These are phyloP conservation scores for Avena insularis DNA, from an alignment of 176 grass and related monocot species.

Conservation along the genomic window DNA sequence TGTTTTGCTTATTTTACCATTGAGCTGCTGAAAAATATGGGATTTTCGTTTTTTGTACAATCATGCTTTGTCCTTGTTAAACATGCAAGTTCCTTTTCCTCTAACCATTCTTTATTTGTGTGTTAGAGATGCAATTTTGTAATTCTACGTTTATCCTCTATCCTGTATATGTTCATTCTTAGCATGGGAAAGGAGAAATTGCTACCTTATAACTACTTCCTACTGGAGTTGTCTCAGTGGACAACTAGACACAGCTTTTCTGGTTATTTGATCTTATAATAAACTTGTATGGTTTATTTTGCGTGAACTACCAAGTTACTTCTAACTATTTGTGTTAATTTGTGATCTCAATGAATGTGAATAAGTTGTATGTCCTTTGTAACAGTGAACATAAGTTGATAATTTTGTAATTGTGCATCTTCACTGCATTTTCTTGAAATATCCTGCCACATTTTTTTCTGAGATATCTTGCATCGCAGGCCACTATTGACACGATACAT, in stretches of 20 bases:
- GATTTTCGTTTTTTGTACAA: too few relatives aligned
- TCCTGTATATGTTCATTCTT: not conserved
- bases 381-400: not conserved
- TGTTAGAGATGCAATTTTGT: not conserved
- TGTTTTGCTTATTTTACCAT: not conserved
- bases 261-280: not conserved
- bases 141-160: not conserved
- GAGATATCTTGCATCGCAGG: constrained; percentile 56
- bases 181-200: not conserved
- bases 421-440: not conserved
- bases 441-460: not conserved
- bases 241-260: not conserved
- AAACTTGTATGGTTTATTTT: not conserved
- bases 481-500: constrained; percentile 87
- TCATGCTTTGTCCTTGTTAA: not conserved
- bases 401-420: not conserved
- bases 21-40: constrained; percentile 3
- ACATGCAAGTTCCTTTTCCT: not conserved
- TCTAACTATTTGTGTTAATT: constrained; percentile 2
- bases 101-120: constrained; percentile 23
- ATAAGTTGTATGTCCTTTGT: not conserved
- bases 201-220: not conserved
- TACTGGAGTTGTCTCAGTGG: not conserved
- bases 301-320: not conserved
- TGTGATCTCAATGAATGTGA: not conserved